A percentile compares a stretch with the other conserved stretches of the same genome.
Evolutionary conservation across 139 green algal genomes (phyloP).

Genomic region (Chlorella ohadii): DNA sequence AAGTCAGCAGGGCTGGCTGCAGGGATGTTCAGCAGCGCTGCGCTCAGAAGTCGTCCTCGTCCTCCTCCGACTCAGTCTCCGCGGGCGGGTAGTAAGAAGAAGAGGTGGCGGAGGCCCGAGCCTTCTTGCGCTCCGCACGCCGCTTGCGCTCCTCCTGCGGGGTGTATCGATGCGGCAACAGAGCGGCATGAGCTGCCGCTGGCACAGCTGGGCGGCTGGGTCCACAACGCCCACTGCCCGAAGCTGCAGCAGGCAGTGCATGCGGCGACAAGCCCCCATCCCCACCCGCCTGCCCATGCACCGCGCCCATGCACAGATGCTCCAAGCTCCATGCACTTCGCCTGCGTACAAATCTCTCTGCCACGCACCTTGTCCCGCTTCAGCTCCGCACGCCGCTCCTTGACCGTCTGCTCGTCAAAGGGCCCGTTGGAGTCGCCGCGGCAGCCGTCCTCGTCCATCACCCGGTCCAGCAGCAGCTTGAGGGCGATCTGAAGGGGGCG

Average conservation of each 20-base stretch:
- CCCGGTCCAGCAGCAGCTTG: conserved; percentile 59
- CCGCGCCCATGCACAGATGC: no score
- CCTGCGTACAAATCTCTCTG: no score
- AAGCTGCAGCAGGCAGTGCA: no score
- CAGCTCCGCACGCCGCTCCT: conserved; percentile 40
- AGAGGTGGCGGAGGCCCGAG: neutral
- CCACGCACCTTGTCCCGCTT: conserved; percentile 32
- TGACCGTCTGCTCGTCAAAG: conserved; percentile 50
- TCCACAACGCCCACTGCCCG: no score
- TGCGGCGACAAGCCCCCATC: no score
- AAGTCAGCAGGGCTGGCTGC: neutral
- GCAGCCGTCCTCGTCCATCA: conserved; percentile 56
- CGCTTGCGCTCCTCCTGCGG: conserved; percentile 27
- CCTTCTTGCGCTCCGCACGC: conserved; percentile 7
- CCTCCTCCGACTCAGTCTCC: conserved; percentile 5
- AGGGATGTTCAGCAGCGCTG: neutral
- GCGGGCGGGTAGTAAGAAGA: neutral
- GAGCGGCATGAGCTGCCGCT: no score
- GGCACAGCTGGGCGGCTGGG: no score
- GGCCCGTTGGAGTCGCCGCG: conserved; percentile 60
- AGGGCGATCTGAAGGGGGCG: conserved; percentile 48
- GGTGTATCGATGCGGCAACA: no score
- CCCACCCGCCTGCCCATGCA: no score
- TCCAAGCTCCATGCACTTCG: no score
- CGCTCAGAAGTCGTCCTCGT: conserved; percentile 26